These are phyloP conservation scores for Myriangium duriaei DNA, from an alignment of 2,329 filamentous ascomycete genomes.

Conservation along the genomic window DNA sequence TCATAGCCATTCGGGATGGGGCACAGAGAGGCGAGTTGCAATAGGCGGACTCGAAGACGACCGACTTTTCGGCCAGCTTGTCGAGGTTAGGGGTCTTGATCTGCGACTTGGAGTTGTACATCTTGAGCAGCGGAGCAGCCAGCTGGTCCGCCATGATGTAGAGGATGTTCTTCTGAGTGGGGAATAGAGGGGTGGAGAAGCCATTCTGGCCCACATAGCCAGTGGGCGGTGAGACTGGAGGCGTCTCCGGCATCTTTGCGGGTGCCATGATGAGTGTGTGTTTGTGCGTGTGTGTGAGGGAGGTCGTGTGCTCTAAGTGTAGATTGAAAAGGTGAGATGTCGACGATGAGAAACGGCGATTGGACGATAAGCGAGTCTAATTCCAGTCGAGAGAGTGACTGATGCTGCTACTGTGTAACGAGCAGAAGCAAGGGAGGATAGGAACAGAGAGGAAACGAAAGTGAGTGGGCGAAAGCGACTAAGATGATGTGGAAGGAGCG, in stretches of 20 bases:
- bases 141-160: slow-evolving; percentile 98
- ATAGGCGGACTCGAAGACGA: slow-evolving; percentile 89
- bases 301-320: neutral
- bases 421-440: neutral
- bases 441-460: neutral
- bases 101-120: slow-evolving; percentile 77
- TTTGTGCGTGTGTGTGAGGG: neutral
- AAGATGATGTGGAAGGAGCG: slow-evolving; percentile 2
- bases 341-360: slow-evolving; percentile 3
- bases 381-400: slow-evolving; percentile 6
- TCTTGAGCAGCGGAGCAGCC: slow-evolving; percentile 77
- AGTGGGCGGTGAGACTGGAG: slow-evolving; percentile 25
- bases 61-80: slow-evolving; percentile 63
- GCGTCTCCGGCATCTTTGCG: slow-evolving; percentile 16
- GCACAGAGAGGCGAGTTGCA: slow-evolving; percentile 89
- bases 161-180: slow-evolving; percentile 57
- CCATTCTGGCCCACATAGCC: slow-evolving; percentile 27
- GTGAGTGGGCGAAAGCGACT: slow-evolving; percentile 4
- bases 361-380: slow-evolving; percentile 2
- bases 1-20: slow-evolving; percentile 87
- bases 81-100: slow-evolving; percentile 91
- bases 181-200: slow-evolving; percentile 27
- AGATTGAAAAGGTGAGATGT: neutral
- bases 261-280: slow-evolving; percentile 5
- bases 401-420: neutral